These are phyloP conservation scores for Xylariaceae sp. DNA, from an alignment of 2,329 filamentous ascomycete genomes.

Conservation along the genomic window DNA sequence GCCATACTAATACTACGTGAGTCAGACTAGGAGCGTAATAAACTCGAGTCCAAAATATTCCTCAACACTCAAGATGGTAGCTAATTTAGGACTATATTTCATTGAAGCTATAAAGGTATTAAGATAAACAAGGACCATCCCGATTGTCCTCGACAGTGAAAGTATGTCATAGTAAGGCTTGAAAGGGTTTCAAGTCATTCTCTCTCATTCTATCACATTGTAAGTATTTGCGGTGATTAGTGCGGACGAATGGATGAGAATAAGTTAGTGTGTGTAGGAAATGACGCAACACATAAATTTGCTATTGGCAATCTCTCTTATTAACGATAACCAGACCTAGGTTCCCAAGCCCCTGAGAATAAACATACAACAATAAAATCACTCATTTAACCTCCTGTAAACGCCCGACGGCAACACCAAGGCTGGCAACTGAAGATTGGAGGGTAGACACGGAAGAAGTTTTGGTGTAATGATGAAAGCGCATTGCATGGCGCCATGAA, in stretches of 20 bases:
- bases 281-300: no score
- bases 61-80: no score
- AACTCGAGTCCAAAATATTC: no score
- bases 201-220: not conserved
- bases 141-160: no score
- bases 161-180: no score
- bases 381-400: not conserved
- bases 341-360: not conserved
- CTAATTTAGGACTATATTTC: no score
- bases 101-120: no score
- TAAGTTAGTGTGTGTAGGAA: no score
- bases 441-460: slow-evolving; percentile 3
- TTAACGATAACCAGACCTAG: slow-evolving; percentile 8
- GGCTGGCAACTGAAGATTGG: slow-evolving; percentile 1
- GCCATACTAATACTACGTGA: no score
- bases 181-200: no score
- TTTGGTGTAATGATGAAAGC: slow-evolving; percentile 8
- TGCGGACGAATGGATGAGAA: not conserved
- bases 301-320: slow-evolving; percentile 4
- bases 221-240: not conserved
- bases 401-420: slow-evolving; percentile 10
- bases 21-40: no score
- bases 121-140: no score
- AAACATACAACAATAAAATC: slow-evolving; percentile 11
- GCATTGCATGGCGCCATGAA: not conserved